Conservation (phyloP, 176 grass and related monocot genomes). For the Bothriochloa decipiens region DNA sequence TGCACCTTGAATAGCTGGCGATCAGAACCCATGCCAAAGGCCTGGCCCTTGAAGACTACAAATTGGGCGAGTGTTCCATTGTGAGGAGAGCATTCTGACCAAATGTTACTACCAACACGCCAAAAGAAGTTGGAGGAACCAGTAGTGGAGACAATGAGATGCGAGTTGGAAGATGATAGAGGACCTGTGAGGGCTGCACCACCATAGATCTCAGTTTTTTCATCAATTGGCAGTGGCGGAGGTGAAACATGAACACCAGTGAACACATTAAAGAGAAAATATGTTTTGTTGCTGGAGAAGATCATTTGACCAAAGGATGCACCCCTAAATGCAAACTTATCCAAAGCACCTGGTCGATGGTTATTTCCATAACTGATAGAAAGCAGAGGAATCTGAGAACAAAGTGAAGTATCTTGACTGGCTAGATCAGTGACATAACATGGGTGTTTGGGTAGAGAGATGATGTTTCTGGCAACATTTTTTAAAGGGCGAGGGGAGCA, state of each 20-base stretch:
- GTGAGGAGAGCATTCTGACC: background rate
- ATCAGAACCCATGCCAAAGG: conserved; percentile 19
- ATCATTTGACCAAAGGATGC: conserved; percentile 42
- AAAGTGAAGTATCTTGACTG: background rate
- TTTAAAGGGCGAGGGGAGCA: too few species aligned
- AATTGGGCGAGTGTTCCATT: background rate
- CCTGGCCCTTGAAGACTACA: conserved; percentile 29
- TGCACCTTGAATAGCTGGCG: conserved; percentile 28
- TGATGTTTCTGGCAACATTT: too few species aligned
- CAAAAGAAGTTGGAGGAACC: background rate
- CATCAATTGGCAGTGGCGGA: background rate
- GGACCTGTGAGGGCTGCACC: background rate
- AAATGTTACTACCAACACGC: background rate
- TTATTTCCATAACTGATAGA: background rate
- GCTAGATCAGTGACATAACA: conserved; percentile 9
- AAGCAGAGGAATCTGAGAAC: background rate
- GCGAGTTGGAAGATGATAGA: background rate
- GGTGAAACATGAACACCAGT: conserved; percentile 35
- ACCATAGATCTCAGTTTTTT: background rate
- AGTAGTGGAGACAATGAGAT: conserved; percentile 10
- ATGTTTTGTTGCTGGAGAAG: background rate
- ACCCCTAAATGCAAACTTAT: conserved; percentile 7
- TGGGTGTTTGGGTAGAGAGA: background rate
- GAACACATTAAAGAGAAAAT: conserved; percentile 42
- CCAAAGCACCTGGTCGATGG: background rate